Conservation (phyloP, 2,329 filamentous ascomycete species). For the Stagonosporopsis chrysanthemi region DNA sequence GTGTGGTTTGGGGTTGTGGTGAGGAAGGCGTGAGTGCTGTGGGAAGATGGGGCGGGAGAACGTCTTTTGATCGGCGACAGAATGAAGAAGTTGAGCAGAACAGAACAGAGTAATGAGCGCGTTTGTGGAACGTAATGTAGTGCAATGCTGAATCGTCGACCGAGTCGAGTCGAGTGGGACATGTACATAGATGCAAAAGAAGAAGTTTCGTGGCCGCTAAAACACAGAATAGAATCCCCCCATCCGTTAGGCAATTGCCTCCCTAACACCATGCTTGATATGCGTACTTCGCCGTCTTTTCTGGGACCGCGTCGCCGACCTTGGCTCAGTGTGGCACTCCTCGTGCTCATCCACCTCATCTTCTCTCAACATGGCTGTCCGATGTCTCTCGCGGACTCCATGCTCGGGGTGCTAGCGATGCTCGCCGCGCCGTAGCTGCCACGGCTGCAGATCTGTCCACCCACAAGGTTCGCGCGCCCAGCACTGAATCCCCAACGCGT, state of each 20-base stretch:
- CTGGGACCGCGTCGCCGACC: too few relatives aligned
- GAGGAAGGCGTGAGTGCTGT: constrained; percentile 32
- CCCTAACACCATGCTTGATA: constrained; percentile 11
- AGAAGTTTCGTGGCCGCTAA: constrained; percentile 13
- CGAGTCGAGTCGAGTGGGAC: not conserved
- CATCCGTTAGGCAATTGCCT: not conserved
- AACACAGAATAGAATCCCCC: not conserved
- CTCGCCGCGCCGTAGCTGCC: too few relatives aligned
- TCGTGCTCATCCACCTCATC: not conserved
- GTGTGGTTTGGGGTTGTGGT: constrained; percentile 52
- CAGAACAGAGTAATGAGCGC: too few relatives aligned
- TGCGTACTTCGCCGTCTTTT: not conserved
- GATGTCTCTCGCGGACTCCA: too few relatives aligned
- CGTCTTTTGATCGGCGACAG: too few relatives aligned
- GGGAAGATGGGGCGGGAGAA: not conserved
- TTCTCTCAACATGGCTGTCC: not conserved
- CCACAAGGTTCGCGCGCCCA: constrained; percentile 2
- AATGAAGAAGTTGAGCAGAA: too few relatives aligned
- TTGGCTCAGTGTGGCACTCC: not conserved
- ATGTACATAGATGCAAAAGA: constrained; percentile 4
- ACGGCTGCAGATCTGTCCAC: constrained; percentile 1
- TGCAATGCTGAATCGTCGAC: not conserved
- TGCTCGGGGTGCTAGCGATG: too few relatives aligned
- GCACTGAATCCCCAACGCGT: too few relatives aligned
- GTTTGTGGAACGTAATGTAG: not conserved